Conservation (phyloP, 345 rosid species). For the Camelina hispida region DNA sequence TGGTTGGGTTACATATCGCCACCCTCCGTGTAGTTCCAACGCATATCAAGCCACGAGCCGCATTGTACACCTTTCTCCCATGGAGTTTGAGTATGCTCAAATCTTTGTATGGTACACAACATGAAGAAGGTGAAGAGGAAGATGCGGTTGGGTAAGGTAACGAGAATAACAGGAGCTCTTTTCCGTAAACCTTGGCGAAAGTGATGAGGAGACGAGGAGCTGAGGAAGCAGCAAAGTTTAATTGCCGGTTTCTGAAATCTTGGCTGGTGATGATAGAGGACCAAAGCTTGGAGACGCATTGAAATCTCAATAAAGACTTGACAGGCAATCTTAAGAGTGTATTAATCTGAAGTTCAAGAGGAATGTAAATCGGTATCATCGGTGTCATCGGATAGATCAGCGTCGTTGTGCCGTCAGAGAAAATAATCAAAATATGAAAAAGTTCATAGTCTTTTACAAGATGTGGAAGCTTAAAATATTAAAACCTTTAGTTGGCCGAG, state of each 20-base stretch:
- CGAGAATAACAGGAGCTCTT: neutral
- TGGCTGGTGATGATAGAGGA: neutral
- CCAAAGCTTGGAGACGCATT: slow-evolving; percentile 19
- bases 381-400: too few relatives aligned
- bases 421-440: too few relatives aligned
- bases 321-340: neutral
- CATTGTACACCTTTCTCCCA: neutral
- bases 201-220: neutral
- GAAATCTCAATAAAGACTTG: neutral
- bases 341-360: neutral
- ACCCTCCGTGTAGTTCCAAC: neutral
- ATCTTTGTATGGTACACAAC: neutral
- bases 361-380: neutral
- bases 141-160: slow-evolving; percentile 1
- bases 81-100: neutral
- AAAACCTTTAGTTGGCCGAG: too few relatives aligned
- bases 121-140: neutral
- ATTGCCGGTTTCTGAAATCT: neutral
- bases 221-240: neutral
- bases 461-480: too few relatives aligned
- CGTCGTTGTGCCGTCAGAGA: too few relatives aligned
- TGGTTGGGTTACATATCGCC: slow-evolving; percentile 17
- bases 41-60: slow-evolving; percentile 13
- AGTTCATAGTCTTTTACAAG: too few relatives aligned
- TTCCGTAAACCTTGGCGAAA: neutral